Percentiles rank a stretch among this genome's conserved stretches.
Evolutionary conservation across 78 protist genomes (phyloP).

Genomic region (Bodo saltans): DNA sequence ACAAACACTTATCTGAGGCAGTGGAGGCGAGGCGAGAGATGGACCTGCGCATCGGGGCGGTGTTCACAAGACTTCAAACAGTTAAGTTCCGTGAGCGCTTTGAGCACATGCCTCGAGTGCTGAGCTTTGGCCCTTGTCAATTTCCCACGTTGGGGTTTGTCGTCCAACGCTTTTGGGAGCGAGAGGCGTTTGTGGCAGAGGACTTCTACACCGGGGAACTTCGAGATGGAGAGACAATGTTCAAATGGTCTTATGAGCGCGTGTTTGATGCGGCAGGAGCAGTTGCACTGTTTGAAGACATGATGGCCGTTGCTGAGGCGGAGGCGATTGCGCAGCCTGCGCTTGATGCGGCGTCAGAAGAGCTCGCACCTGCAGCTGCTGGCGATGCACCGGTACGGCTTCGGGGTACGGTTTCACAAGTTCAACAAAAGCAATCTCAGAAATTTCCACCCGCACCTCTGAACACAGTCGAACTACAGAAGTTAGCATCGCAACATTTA

Average conservation of each 20-base stretch:
- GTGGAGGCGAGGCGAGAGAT: constrained; percentile 85
- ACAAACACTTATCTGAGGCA: constrained; percentile 67
- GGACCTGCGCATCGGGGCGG: constrained; percentile 90
- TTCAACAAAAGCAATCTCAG: constrained; percentile 26
- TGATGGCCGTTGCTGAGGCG: neutral
- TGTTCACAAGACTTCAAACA: constrained; percentile 96
- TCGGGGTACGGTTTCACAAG: constrained; percentile 29
- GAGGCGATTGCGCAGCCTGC: neutral
- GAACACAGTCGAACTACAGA: constrained; percentile 89
- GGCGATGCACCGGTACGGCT: too few species aligned
- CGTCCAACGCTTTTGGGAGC: constrained; percentile 73
- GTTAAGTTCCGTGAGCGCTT: constrained; percentile 43
- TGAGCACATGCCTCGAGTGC: constrained; percentile 7
- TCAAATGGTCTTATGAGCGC: constrained; percentile 61
- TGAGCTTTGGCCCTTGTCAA: constrained; percentile 88
- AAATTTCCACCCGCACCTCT: constrained; percentile 86
- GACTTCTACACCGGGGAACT: constrained; percentile 64
- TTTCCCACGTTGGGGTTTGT: constrained; percentile 97
- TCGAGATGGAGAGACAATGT: constrained; percentile 16
- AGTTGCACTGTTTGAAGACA: neutral
- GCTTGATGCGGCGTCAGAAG: neutral
- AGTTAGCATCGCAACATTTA: constrained; percentile 64
- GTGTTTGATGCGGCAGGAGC: constrained; percentile 47
- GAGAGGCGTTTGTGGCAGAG: constrained; percentile 67
- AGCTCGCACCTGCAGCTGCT: too few species aligned